These are phyloP conservation scores for Thielaviopsis ethacetica DNA, from an alignment of 2,329 filamentous ascomycete species.

Conservation along the genomic window DNA sequence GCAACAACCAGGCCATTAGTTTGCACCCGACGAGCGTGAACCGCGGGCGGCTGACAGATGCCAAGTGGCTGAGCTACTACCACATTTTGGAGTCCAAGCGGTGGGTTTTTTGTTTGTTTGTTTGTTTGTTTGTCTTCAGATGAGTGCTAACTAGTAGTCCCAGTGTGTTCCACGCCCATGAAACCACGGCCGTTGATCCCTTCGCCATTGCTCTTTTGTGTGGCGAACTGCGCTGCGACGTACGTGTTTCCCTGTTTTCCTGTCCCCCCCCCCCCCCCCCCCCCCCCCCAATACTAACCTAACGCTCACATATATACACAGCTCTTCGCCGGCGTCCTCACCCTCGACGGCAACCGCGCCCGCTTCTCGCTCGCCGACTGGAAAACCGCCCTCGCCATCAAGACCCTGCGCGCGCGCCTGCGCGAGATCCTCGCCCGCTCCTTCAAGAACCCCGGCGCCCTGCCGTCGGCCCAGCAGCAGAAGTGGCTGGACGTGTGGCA, in stretches of 20 bases:
- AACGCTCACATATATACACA: slow-evolving; percentile 23
- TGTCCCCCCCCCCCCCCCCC: not conserved
- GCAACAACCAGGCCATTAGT: slow-evolving; percentile 81
- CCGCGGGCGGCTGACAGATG: slow-evolving; percentile 41
- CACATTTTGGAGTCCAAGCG: slow-evolving; percentile 89
- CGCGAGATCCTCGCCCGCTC: slow-evolving; percentile 57
- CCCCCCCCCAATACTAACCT: not conserved
- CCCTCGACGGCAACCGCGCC: slow-evolving; percentile 74
- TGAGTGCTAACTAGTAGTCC: slow-evolving; percentile 12
- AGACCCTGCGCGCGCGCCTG: slow-evolving; percentile 56
- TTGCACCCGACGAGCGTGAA: slow-evolving; percentile 84
- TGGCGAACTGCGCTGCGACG: slow-evolving; percentile 76
- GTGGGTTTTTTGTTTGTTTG: slow-evolving; percentile 27
- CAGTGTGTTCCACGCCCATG: slow-evolving; percentile 75
- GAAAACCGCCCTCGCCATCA: slow-evolving; percentile 82
- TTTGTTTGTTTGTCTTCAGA: not conserved
- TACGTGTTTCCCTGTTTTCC: slow-evolving; percentile 22
- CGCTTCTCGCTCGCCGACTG: slow-evolving; percentile 74
- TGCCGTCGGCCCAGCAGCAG: slow-evolving; percentile 49
- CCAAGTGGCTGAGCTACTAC: slow-evolving; percentile 85
- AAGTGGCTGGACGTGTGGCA: slow-evolving; percentile 64
- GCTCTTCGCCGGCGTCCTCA: slow-evolving; percentile 74
- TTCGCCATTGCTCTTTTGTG: slow-evolving; percentile 73
- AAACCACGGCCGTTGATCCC: slow-evolving; percentile 65
- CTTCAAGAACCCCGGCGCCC: slow-evolving; percentile 51